phyloP scores from a whole-genome alignment of 192 early-diverging fungal genomes.

The Allomyces macrogynus region DNA sequence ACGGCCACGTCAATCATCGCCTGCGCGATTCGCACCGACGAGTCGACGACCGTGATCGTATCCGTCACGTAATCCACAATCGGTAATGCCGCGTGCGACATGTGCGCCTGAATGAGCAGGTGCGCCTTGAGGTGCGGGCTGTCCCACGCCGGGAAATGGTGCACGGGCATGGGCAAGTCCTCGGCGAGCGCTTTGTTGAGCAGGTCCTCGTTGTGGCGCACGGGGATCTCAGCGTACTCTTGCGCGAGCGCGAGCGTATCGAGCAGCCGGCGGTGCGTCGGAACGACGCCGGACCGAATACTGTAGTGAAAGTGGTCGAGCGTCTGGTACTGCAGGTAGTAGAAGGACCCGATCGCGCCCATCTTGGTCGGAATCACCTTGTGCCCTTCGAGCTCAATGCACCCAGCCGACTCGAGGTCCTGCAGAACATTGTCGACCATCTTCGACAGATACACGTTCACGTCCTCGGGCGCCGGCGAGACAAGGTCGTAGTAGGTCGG shows the following conservation, averaged over 20 bases:
- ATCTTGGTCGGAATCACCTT: constrained; percentile 48
- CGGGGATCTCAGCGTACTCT: constrained; percentile 81
- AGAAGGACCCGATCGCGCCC: constrained; percentile 74
- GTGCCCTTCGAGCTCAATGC: constrained; percentile 45
- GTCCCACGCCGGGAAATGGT: constrained; percentile 38
- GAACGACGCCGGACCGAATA: constrained; percentile 23
- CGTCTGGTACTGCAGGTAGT: constrained; percentile 72
- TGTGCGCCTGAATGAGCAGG: constrained; percentile 71
- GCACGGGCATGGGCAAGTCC: constrained; percentile 42
- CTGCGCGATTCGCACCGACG: constrained; percentile 72
- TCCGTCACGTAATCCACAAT: constrained; percentile 83
- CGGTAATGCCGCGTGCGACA: constrained; percentile 58
- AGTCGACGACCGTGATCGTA: constrained; percentile 72
- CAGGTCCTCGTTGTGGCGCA: constrained; percentile 86
- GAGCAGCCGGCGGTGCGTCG: constrained; percentile 39
- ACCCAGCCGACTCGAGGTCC: constrained; percentile 46
- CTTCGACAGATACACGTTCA: constrained; percentile 59
- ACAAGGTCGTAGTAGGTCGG: constrained; percentile 87
- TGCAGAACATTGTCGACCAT: constrained; percentile 49
- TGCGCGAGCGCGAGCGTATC: constrained; percentile 56
- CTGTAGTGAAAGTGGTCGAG: constrained; percentile 43
- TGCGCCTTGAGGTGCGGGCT: constrained; percentile 81
- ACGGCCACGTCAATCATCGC: constrained; percentile 84
- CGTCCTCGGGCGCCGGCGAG: constrained; percentile 39
- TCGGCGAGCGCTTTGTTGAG: constrained; percentile 66